Percentiles rank a stretch among this genome's conserved stretches.
Evolutionary conservation across 2,329 filamentous ascomycete genomes (phyloP).

Genomic region (Fusarium keratoplasticum): DNA sequence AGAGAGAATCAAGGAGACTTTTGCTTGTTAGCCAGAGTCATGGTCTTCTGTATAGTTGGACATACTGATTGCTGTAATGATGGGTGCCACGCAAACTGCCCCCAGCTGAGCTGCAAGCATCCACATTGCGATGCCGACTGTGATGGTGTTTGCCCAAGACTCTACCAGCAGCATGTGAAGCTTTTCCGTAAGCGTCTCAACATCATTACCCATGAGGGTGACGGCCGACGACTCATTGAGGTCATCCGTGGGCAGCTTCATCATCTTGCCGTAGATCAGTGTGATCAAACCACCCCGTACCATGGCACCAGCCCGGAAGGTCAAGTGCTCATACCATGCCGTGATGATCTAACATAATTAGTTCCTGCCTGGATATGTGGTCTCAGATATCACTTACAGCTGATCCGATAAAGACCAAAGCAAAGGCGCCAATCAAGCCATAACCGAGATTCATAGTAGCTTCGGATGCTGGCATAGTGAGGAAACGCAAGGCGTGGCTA

Average conservation of each 20-base stretch:
- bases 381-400: slow-evolving; percentile 36
- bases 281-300: slow-evolving; percentile 47
- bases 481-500: slow-evolving; percentile 44
- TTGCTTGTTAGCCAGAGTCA: not conserved
- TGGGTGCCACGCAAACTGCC: slow-evolving; percentile 48
- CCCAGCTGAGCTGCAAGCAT: slow-evolving; percentile 48
- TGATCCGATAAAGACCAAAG: slow-evolving; percentile 47
- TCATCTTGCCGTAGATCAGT: slow-evolving; percentile 46
- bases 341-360: slow-evolving; percentile 38
- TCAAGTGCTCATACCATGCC: slow-evolving; percentile 50
- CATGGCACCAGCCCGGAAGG: slow-evolving; percentile 46
- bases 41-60: not conserved
- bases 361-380: not conserved
- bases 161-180: slow-evolving; percentile 46
- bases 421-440: slow-evolving; percentile 48
- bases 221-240: slow-evolving; percentile 46
- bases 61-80: slow-evolving; percentile 48
- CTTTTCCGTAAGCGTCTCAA: slow-evolving; percentile 45
- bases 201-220: slow-evolving; percentile 48
- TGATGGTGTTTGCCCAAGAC: slow-evolving; percentile 47
- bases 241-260: slow-evolving; percentile 42
- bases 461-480: slow-evolving; percentile 40
- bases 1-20: slow-evolving; percentile 42
- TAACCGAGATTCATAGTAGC: slow-evolving; percentile 45
- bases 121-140: slow-evolving; percentile 47